phyloP scores from a whole-genome alignment of 2,329 filamentous ascomycete genomes.

The Pestalotiopsis sp. region DNA sequence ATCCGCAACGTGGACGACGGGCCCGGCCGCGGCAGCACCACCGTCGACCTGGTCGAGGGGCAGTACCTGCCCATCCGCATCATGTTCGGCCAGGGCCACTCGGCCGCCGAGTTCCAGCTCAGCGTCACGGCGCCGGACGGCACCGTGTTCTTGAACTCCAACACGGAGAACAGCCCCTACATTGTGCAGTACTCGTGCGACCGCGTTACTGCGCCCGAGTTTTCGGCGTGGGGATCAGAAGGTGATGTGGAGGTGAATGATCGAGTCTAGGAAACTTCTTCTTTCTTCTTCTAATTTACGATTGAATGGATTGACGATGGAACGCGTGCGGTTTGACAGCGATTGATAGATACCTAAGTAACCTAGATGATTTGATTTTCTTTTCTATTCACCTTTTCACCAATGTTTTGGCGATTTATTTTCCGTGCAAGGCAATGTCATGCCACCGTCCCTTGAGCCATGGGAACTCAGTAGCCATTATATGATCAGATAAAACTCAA shows the following conservation, averaged over 20 bases:
- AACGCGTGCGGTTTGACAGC: too few species aligned
- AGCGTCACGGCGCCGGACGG: neutral
- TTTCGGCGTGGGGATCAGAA: neutral
- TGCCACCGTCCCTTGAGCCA: too few species aligned
- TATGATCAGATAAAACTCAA: too few species aligned
- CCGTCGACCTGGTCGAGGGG: neutral
- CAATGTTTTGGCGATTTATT: too few species aligned
- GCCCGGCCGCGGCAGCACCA: neutral
- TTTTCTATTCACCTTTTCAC: too few species aligned
- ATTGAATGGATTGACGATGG: too few species aligned
- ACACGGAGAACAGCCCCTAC: neutral
- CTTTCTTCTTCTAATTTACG: too few species aligned
- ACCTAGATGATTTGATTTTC: too few species aligned
- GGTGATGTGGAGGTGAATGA: neutral
- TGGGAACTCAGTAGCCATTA: too few species aligned
- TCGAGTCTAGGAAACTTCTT: neutral
- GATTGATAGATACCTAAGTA: too few species aligned
- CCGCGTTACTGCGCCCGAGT: neutral
- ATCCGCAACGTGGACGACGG: neutral
- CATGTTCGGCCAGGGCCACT: conserved; percentile 7
- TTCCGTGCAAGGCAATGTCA: too few species aligned
- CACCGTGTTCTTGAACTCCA: neutral
- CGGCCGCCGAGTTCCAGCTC: neutral
- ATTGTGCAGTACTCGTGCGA: conserved; percentile 7
- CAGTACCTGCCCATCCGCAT: conserved; percentile 2